A percentile compares a stretch with the other conserved stretches of the same genome.
Evolutionary conservation across 257 asterid species (phyloP).

Genomic region (Pogostemon cablin): DNA sequence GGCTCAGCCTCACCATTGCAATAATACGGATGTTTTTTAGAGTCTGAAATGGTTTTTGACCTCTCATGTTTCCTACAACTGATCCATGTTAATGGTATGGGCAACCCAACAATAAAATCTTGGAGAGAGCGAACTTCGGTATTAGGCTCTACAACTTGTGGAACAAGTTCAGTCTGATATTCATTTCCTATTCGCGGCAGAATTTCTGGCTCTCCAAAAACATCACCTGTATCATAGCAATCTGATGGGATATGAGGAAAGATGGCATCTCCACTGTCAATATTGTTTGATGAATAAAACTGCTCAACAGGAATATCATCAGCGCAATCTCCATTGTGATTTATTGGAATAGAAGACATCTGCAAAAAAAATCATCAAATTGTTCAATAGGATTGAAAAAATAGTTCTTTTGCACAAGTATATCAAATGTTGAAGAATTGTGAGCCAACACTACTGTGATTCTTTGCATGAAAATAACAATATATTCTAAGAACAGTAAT

Average conservation of each 20-base stretch:
- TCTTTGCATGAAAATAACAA: conserved; percentile 24
- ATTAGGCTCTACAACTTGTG: conserved; percentile 27
- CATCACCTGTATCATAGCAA: conserved; percentile 31
- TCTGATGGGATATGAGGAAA: conserved; percentile 42
- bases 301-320: conserved; percentile 39
- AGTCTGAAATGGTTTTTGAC: conserved; percentile 20
- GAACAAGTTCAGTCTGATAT: conserved; percentile 65
- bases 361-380: conserved; percentile 28
- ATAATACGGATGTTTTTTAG: conserved; percentile 15
- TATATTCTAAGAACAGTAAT: not conserved
- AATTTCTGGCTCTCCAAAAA: conserved; percentile 48
- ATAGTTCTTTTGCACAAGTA: conserved; percentile 19
- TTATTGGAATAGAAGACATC: conserved; percentile 40
- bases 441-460: not conserved
- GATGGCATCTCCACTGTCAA: conserved; percentile 38
- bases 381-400: conserved; percentile 9
- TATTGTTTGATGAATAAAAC: conserved; percentile 34
- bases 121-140: not conserved
- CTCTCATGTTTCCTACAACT: conserved; percentile 31
- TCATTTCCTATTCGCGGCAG: conserved; percentile 64
- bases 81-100: conserved; percentile 45
- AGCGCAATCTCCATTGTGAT: conserved; percentile 35
- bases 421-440: not conserved
- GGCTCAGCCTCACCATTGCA: conserved; percentile 32
- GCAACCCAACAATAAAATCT: conserved; percentile 38